Evolutionary conservation across 805 yeast species (phyloP), one percentile per base, ranked within the genome.

Genomic region (Saccharomyces mikatae): DNA sequence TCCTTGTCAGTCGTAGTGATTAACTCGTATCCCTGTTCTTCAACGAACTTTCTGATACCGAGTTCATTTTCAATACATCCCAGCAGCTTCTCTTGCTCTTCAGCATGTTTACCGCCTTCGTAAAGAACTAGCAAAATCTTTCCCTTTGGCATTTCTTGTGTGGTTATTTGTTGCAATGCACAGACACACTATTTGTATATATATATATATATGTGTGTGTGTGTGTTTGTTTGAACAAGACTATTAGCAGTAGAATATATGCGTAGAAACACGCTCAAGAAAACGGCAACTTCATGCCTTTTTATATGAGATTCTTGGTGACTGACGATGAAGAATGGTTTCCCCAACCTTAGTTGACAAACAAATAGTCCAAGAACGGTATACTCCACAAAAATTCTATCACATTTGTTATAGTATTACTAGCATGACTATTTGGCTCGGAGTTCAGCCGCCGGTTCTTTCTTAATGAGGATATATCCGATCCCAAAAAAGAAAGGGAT

Each of bases 61-160:
- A 87, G 77, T 60, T 86, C 90, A 68, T 86, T 86, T 69, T 87
- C 91, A 58, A 82, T 77, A 58, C 86, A 77, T 27, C 94, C 95
- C 56, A 83, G 75, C 54, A 87, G 76, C 59, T 76, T 76, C 52
- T 82, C 74, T 63, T 83, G 85, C 60, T 84, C 80, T 46, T 66
- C 58, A 55, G 89, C 88, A 63, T 82, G 86, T 41, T 71, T 62
- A 49, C 79, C 80, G 54, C 84, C 87, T 58, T 72, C 71, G 75
- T 82, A 83, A 59, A 83, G 74, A 52, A 82, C 84, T 53, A 82
- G 71, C 58, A 83, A 75, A 54, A 83, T 77, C 68, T 76, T 76
- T 65, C 32, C 31, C 29, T 41, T 32, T n/a, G 46, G 9, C 52
- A 52, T 51, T 6, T 29, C 10, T n/a, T n/a, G n/a, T n/a, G n/a